These are phyloP conservation scores for Dysphania ambrosioides DNA, from an alignment of 148 eudicot species.

Conservation along the genomic window DNA sequence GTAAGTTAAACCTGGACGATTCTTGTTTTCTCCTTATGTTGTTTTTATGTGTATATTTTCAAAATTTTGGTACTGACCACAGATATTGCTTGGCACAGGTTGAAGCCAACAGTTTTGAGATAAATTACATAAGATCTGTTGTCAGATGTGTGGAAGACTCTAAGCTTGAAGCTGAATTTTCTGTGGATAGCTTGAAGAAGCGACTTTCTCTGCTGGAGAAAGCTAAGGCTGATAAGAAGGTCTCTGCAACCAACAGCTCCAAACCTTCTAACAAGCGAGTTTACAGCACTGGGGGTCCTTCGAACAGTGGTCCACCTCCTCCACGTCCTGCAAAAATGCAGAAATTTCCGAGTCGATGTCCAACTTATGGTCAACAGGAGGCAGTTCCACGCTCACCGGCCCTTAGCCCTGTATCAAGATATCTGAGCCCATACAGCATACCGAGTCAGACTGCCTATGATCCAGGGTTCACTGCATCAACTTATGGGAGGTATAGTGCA, in stretches of 20 bases:
- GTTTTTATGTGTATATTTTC: neutral
- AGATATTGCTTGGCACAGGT: constrained; percentile 31
- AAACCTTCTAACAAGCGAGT: constrained; percentile 46
- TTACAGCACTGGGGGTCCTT: constrained; percentile 22
- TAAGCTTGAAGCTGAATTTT: constrained; percentile 45
- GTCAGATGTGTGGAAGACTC: constrained; percentile 65
- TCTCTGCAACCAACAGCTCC: constrained; percentile 25
- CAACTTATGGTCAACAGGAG: constrained; percentile 33
- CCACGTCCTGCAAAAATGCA: constrained; percentile 36
- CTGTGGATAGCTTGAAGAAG: constrained; percentile 39
- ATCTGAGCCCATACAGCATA: constrained; percentile 32
- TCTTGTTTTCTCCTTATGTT: neutral
- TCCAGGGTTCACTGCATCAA: constrained; percentile 19
- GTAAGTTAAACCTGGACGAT: constrained; percentile 21
- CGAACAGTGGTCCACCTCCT: constrained; percentile 23
- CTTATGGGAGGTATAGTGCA: constrained; percentile 34
- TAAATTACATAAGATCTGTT: constrained; percentile 34
- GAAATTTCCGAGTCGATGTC: constrained; percentile 31
- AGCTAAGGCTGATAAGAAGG: constrained; percentile 45
- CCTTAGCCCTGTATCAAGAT: constrained; percentile 34
- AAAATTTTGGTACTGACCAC: neutral
- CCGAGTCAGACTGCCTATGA: constrained; percentile 37
- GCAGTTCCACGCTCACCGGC: constrained; percentile 15
- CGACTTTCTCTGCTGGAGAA: constrained; percentile 41
- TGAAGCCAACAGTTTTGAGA: constrained; percentile 45